phyloP scores from a whole-genome alignment of 441 rosid species.

The Hypseocharis bilobata region DNA sequence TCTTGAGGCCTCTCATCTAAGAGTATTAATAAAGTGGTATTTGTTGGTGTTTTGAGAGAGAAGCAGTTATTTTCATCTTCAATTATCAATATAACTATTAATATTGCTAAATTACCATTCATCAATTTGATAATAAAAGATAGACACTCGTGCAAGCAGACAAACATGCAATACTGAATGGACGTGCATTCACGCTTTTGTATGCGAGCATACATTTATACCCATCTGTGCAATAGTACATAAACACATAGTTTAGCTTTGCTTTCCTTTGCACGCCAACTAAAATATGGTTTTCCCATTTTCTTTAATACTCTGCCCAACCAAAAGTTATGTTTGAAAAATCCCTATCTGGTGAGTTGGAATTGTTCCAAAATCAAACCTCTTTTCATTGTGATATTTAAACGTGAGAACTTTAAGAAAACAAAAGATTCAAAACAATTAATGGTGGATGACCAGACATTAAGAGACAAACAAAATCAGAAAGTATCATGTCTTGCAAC shows the following conservation, averaged over 20 bases:
- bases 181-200: not conserved
- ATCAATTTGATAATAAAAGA: too few relatives aligned
- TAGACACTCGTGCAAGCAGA: too few relatives aligned
- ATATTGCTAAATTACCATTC: too few relatives aligned
- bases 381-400: too few relatives aligned
- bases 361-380: too few relatives aligned
- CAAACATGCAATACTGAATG: too few relatives aligned
- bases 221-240: not conserved
- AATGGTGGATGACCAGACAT: not conserved
- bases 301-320: not conserved
- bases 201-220: not conserved
- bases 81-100: too few relatives aligned
- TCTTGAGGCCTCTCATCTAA: not conserved
- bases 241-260: not conserved
- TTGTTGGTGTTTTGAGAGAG: too few relatives aligned
- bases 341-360: not conserved
- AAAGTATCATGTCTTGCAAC: not conserved
- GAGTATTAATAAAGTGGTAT: too few relatives aligned
- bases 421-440: not conserved
- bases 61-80: not conserved
- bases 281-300: not conserved
- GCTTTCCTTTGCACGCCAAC: not conserved
- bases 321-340: not conserved
- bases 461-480: not conserved
- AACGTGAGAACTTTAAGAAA: too few relatives aligned